phyloP scores from a whole-genome alignment of 1,284 basidiomycete species.

The Fistulina hepatica region DNA sequence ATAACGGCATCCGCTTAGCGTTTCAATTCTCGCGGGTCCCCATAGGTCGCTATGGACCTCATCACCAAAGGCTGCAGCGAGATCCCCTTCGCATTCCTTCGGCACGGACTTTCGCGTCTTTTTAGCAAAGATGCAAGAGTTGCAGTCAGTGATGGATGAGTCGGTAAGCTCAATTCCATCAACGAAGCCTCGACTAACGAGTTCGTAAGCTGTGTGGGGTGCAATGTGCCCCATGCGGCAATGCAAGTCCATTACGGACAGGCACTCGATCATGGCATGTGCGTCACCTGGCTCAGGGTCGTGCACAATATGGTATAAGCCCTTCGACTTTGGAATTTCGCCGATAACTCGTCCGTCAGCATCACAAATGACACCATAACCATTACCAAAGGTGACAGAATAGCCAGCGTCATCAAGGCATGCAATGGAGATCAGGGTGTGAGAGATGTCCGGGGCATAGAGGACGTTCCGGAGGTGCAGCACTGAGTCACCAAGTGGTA shows the following conservation, averaged over 20 bases:
- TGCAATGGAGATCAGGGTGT: slow-evolving; percentile 18
- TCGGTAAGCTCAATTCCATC: slow-evolving; percentile 5
- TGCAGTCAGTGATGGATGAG: slow-evolving; percentile 12
- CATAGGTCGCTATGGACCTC: slow-evolving; percentile 28
- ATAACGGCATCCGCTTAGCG: slow-evolving; percentile 19
- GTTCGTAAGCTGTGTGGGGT: slow-evolving; percentile 5
- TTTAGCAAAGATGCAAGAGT: slow-evolving; percentile 23
- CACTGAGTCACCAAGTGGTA: background rate
- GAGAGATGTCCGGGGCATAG: slow-evolving; percentile 16
- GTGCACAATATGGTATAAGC: slow-evolving; percentile 7
- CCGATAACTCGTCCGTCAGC: slow-evolving; percentile 4
- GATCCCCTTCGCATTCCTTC: slow-evolving; percentile 13
- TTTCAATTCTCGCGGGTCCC: slow-evolving; percentile 23
- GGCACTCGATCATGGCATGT: slow-evolving; percentile 3
- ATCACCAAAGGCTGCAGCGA: slow-evolving; percentile 20
- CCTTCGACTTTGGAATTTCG: slow-evolving; percentile 6
- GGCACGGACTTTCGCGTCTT: slow-evolving; percentile 15
- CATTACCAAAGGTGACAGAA: slow-evolving; percentile 11
- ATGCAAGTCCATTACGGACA: slow-evolving; percentile 6
- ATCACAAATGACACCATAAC: slow-evolving; percentile 7
- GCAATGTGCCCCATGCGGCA: slow-evolving; percentile 7
- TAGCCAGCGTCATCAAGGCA: slow-evolving; percentile 16
- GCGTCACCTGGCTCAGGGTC: slow-evolving; percentile 5
- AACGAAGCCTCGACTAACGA: slow-evolving; percentile 5
- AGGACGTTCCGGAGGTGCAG: slow-evolving; percentile 17